Conservation (phyloP, 495 filamentous ascomycete species). For the Aspergillus indologenus region DNA sequence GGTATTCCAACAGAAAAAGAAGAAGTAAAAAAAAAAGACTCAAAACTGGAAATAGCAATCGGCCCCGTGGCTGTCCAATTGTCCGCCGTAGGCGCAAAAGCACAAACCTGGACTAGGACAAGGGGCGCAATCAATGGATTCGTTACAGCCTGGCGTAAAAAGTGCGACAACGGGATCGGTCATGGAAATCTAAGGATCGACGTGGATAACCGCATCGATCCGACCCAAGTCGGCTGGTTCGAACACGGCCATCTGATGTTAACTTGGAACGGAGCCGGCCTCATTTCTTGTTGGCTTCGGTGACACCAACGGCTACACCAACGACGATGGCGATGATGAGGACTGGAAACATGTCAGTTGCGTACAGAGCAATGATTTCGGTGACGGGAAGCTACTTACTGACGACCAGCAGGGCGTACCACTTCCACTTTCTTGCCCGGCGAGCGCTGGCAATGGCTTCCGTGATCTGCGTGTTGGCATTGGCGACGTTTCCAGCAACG, state of each 20-base stretch:
- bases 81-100: too few species aligned
- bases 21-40: constrained; percentile 3
- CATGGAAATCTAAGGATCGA: neutral
- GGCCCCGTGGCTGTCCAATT: constrained; percentile 2
- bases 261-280: neutral
- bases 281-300: constrained; percentile 29
- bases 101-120: constrained; percentile 2
- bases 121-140: neutral
- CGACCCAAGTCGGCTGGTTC: constrained; percentile 1
- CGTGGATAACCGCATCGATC: neutral
- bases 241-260: neutral
- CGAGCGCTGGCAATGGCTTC: constrained; percentile 76
- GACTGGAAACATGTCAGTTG: constrained; percentile 28
- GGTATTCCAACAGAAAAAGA: constrained; percentile 25
- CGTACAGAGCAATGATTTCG: neutral
- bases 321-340: constrained; percentile 51
- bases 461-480: constrained; percentile 76
- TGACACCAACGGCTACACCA: constrained; percentile 49
- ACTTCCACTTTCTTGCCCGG: constrained; percentile 89
- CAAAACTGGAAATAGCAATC: constrained; percentile 11
- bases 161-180: neutral
- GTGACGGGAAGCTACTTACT: constrained; percentile 53
- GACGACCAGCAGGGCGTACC: constrained; percentile 83
- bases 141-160: constrained; percentile 4
- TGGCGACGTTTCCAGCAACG: constrained; percentile 69